Base-by-base conservation (phyloP, 805 yeast genomes). In the Candida awuae region DNA sequence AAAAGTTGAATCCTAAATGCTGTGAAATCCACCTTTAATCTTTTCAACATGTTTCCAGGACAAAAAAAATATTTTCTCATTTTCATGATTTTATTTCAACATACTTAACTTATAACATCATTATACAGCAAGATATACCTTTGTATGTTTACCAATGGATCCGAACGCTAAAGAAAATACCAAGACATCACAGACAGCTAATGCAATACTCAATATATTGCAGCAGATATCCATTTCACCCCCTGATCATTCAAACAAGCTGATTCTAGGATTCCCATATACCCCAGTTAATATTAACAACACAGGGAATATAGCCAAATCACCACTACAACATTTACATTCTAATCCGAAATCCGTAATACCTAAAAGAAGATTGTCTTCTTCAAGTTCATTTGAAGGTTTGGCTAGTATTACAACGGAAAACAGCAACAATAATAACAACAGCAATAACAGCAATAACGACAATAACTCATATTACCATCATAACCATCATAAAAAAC, bases 331-430 rank as follows among this genome's bases (percentile, higher is more conserved):
- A 8, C 42, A 44, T 18, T 37, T 32, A 14, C 43, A 34, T 13
- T 19, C 41, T 17, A n/a, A 35, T 26, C 34, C 43, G 7, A 42
- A 34, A 25, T 32, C 42, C 2, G 18, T 39, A 2, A 28, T 34
- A 22, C 41, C 38, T 8, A 38, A 43, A 18, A 29, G 38, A n/a
- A 6, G 34, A 25, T 16, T 43, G 13, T 34, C 49, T 37, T 28
- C 43, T 2, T 41, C 54, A 37, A 34, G 46, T 35, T 48, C 45
- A 10, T 55, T 50, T 37, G 56, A 54, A 39, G 48, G 49, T 21
- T 18, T 17, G 12, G 28, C 14, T 9, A 25, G 28, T 25, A 6
- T 25, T 18, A 6, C 38, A 13, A 25, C 8, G 4, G 16, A 37
- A 3, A 29, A 14, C 21, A n/a, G 29, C 8, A 26, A 29, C 27